A percentile compares a stretch with the other conserved stretches of the same genome.
Evolutionary conservation across 2,329 filamentous ascomycete genomes (phyloP).

Genomic region (Pleoardoris graminearum): DNA sequence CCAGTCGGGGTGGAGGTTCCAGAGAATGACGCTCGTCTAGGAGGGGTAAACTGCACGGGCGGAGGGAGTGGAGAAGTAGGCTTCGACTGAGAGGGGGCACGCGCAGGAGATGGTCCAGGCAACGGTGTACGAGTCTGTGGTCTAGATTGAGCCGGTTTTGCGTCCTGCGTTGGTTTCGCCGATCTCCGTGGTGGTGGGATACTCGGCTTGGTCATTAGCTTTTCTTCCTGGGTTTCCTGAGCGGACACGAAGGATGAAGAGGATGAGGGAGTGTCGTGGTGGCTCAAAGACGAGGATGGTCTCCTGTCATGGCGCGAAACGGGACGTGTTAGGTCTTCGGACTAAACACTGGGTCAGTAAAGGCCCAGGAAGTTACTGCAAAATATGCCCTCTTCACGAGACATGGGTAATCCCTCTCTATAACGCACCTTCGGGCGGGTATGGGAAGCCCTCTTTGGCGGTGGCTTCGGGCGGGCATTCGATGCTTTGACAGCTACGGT

Average conservation of each 20-base stretch:
- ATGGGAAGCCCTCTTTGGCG: conserved; percentile 17
- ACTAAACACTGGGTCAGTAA: conserved; percentile 5
- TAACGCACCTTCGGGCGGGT: conserved; percentile 10
- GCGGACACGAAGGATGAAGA: conserved; percentile 43
- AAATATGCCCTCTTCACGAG: neutral
- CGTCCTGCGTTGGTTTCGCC: conserved; percentile 10
- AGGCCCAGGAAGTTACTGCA: neutral
- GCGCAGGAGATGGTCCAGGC: conserved; percentile 25
- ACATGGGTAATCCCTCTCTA: neutral
- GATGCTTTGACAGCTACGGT: conserved; percentile 26
- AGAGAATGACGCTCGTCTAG: conserved; percentile 26
- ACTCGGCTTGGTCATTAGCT: conserved; percentile 37
- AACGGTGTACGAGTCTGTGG: conserved; percentile 21
- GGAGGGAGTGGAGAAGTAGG: conserved; percentile 29
- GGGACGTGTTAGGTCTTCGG: conserved; percentile 28
- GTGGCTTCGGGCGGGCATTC: conserved; percentile 23
- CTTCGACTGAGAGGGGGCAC: conserved; percentile 38
- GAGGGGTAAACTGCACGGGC: conserved; percentile 26
- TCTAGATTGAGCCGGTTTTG: conserved; percentile 1
- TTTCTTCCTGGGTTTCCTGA: conserved; percentile 38
- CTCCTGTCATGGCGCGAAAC: conserved; percentile 20
- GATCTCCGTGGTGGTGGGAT: conserved; percentile 40
- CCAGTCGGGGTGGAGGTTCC: conserved; percentile 24
- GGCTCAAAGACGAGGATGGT: conserved; percentile 32
- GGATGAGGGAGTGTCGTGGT: conserved; percentile 32